Evolutionary conservation across 2,329 filamentous ascomycete species (phyloP), one percentile per base, ranked within the genome.

Genomic region (Aspergillus tamarii): DNA sequence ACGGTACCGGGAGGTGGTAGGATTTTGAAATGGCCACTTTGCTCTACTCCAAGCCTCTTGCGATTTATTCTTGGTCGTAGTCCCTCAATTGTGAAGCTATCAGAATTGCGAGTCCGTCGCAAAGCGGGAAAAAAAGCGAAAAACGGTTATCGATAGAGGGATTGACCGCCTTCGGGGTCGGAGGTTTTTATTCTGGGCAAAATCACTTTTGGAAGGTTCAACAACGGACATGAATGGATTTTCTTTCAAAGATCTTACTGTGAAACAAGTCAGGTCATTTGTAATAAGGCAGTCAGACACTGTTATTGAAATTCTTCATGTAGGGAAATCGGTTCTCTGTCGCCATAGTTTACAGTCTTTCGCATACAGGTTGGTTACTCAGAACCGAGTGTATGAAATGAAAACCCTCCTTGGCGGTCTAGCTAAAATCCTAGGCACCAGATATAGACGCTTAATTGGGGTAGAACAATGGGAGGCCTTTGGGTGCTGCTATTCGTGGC

Each of bases 141-240:
- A 63, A 61, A 36, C 53, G 63, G 65, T 69, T 70, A 70, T 70
- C 68, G 68, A 70, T 69, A 69, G 66, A 53, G 32, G n/a, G 21
- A 6, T 21, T 61, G 57, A 69, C 67, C 67, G 67, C 67, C 67
- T 69, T 67, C 32, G 19, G 23, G 32, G 12, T 46, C 56, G 55
- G 41, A 36, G 36, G 54, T 12, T 46, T 43, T 46, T 21, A 41
- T 41, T 23, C 39, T 30, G 45, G 34, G 34, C 57, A 50, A 39
- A 39, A 52, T 30, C 21, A 16, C 30, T 23, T 50, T 12, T 39
- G 19, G n/a, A n/a, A 28, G 12, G 28, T 14, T 16, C 43, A 23
- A 46, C n/a, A 46, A n/a, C 21, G 41, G 21, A 43, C 41, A 41
- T 19, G 36, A 19, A 41, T 41, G 36, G 11, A 6, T 28, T 19